Base-by-base conservation (phyloP, 495 filamentous ascomycete genomes). In the Xylaria telfairii region DNA sequence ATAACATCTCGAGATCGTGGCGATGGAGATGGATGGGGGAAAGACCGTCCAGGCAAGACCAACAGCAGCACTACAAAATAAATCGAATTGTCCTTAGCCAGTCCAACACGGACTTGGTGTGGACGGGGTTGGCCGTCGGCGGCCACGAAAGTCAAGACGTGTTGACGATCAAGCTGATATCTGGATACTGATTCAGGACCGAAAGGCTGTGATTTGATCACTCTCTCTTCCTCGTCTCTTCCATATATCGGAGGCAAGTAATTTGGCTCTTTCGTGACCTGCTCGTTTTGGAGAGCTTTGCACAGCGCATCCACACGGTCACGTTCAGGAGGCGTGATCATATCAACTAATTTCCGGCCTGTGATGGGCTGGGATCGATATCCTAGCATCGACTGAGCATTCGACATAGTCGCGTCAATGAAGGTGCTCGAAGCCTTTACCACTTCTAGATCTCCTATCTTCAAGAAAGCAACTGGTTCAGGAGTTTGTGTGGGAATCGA, bases 211-310 rank as follows among this genome's bases (percentile, higher is more conserved):
- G 76, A 78, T 62, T 85, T 82, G 70, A 88, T 85, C 46, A 85
- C 81, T 24, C 80, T 75, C 39, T 85, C 84, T 66, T 83, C 81
- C 42, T 85, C 82, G 47, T 82, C 75, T 64, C 80, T 83, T 60
- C 75, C 78, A 47, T 83, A 82, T 57, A 88, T 87, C 49, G 85
- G 87, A 44, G 88, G 87, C 21, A 89, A 77, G 74, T 88, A 86
- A 62, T 84, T 84, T 39, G 87, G 87, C 30, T 87, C 85, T 57
- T 81, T 82, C 66, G 82, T 80, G 41, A 76, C 72, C 65, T 87
- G 83, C 72, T 88, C 87, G 30, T 77, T 85, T 72, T 80, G 84
- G 70, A 80, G 81, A 76, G 73, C 76, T 56, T 76, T 82, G 44
- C 85, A 84, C 44, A 87, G 76, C 10, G 77, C 81, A 30, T 78